These are phyloP conservation scores for Niebla homalea DNA, from an alignment of 495 filamentous ascomycete genomes.

Conservation along the genomic window DNA sequence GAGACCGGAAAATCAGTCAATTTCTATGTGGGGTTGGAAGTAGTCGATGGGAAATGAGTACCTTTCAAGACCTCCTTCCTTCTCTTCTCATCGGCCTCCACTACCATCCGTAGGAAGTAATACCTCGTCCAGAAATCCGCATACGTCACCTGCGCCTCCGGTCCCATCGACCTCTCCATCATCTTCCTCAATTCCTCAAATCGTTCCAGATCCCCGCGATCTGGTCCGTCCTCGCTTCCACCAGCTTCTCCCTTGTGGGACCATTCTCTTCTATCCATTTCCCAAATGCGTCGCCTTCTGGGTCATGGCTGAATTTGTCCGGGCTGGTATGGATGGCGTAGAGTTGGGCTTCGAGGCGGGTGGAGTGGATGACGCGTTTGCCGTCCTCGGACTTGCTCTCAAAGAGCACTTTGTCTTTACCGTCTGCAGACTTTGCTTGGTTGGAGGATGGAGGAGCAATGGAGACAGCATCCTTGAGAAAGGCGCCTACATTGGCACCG, in stretches of 20 bases:
- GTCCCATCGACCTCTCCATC: constrained; percentile 85
- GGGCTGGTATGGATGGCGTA: constrained; percentile 82
- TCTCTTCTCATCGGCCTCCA: constrained; percentile 90
- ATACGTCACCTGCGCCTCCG: constrained; percentile 69
- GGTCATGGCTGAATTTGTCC: constrained; percentile 77
- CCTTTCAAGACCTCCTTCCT: constrained; percentile 85
- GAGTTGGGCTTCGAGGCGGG: constrained; percentile 87
- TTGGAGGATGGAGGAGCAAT: constrained; percentile 55
- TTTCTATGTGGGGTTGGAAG: neutral
- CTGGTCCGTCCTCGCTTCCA: constrained; percentile 71
- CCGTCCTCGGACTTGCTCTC: constrained; percentile 86
- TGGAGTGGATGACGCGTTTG: constrained; percentile 82
- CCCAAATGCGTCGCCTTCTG: constrained; percentile 58
- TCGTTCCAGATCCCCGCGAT: constrained; percentile 75
- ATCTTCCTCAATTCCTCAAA: constrained; percentile 78
- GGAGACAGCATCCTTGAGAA: constrained; percentile 79
- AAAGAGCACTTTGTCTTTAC: constrained; percentile 51
- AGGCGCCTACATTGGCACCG: constrained; percentile 79
- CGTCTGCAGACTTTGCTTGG: constrained; percentile 22
- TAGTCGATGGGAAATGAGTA: constrained; percentile 29
- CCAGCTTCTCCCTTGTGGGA: constrained; percentile 7
- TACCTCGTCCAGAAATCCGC: constrained; percentile 86
- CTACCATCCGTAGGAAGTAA: constrained; percentile 85
- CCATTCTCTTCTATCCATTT: constrained; percentile 65
- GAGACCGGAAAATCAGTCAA: constrained; percentile 7